Evolutionary conservation across 2,329 filamentous ascomycete species (phyloP), one percentile per base, ranked within the genome.

Genomic region (Epichloe sp.): DNA sequence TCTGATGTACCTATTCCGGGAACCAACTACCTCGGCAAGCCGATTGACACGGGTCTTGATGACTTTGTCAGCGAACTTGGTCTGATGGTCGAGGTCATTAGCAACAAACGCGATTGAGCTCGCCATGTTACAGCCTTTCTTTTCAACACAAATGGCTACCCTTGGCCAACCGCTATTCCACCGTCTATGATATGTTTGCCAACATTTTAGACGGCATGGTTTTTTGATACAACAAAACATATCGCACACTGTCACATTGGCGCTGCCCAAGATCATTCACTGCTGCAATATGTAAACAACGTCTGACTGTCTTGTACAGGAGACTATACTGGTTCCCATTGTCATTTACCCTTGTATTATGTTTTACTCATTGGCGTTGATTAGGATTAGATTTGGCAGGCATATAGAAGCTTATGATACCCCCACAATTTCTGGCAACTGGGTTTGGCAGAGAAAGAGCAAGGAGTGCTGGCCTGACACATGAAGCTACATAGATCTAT

Each of bases 31-130:
- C 60, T 71, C 2, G 63, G 62, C 8, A 57, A 61, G 40, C 68
- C 67, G 2, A 62, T 65, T 42, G 67, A 69, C 46, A 61, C 64
- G 4, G 66, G 65, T 21, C 57, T 72, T 5, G 68, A 71, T 45
- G 67, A 71, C 51, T 68, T 72, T 54, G 65, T 62, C 42, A 65
- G 56, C 48, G 76, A 79, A 59, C 63, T 78, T 54, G 68, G 72
- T 50, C 78, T 75, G 74, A 74, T 79, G 61, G 72, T 71, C 11
- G 68, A 71, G 35, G 64, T 70, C 23, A 75, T 79, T 54, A 65
- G 66, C 48, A 63, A 59, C 31, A 67, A 65, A 55, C 47, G 49
- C 14, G 43, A 54, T 45, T 64, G 51, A 60, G 43, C 19, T 48
- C 31, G 11, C 14, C 26, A 14, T 38, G 14, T n/a, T 8, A 8